These are phyloP conservation scores for Hymenoscyphus repandus DNA, from an alignment of 2,329 filamentous ascomycete species.

Conservation along the genomic window DNA sequence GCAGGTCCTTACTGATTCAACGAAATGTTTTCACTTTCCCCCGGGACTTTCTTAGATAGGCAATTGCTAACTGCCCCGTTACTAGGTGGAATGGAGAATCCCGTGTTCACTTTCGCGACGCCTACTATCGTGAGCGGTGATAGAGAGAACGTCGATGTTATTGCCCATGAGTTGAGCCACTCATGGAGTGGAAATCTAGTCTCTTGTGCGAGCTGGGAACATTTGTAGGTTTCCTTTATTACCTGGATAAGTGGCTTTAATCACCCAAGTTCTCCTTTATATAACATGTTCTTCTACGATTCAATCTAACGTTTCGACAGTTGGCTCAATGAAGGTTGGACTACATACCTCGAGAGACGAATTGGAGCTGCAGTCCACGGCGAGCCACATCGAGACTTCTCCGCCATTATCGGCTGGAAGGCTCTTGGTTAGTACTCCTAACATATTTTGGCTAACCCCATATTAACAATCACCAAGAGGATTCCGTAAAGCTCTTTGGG, in stretches of 20 bases:
- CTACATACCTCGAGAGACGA: slow-evolving; percentile 85
- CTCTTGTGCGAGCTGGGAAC: slow-evolving; percentile 74
- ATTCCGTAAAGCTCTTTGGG: slow-evolving; percentile 74
- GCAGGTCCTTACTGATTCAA: too few relatives aligned
- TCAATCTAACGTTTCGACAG: slow-evolving; percentile 30
- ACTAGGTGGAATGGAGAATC: slow-evolving; percentile 82
- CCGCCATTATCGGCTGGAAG: slow-evolving; percentile 94
- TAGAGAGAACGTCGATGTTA: slow-evolving; percentile 88
- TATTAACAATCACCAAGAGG: slow-evolving; percentile 42
- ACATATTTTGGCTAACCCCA: not conserved
- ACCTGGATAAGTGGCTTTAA: too few relatives aligned
- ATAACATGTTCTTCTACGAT: too few relatives aligned
- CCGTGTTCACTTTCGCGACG: slow-evolving; percentile 90
- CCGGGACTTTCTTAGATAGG: too few relatives aligned
- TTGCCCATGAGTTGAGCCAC: slow-evolving; percentile 76
- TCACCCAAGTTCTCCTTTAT: too few relatives aligned
- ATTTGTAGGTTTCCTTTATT: slow-evolving; percentile 51
- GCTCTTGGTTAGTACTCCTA: slow-evolving; percentile 37
- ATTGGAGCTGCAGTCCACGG: slow-evolving; percentile 75
- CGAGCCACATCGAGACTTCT: slow-evolving; percentile 84
- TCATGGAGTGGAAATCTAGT: slow-evolving; percentile 89
- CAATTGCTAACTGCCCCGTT: too few relatives aligned
- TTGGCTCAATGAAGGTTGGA: slow-evolving; percentile 81
- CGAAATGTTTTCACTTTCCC: too few relatives aligned
- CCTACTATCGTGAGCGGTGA: slow-evolving; percentile 91